Percentiles rank a stretch among this genome's conserved stretches.
Evolutionary conservation across 495 filamentous ascomycete genomes (phyloP).

Genomic region (Paragyromitra xinjiangensis): DNA sequence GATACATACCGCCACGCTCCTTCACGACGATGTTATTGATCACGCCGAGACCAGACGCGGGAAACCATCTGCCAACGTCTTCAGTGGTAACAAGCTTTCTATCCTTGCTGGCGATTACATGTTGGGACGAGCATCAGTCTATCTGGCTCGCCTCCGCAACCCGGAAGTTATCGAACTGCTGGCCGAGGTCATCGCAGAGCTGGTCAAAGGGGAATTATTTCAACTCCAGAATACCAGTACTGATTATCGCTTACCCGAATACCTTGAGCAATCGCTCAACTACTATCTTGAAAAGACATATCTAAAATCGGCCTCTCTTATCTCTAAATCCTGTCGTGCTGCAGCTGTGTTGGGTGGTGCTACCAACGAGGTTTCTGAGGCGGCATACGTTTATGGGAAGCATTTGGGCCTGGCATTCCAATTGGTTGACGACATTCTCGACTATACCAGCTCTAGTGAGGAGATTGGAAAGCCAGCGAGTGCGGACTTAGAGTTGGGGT

Average conservation of each 20-base stretch:
- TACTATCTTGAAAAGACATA: slow-evolving; percentile 99
- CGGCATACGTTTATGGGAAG: slow-evolving; percentile 88
- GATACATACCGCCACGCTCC: slow-evolving; percentile 93
- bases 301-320: slow-evolving; percentile 92
- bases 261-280: slow-evolving; percentile 82
- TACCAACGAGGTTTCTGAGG: slow-evolving; percentile 80
- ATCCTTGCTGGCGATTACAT: slow-evolving; percentile 96
- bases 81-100: slow-evolving; percentile 98
- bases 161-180: slow-evolving; percentile 94
- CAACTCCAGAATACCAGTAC: slow-evolving; percentile 94
- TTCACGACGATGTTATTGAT: slow-evolving; percentile 98
- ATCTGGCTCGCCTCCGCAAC: slow-evolving; percentile 85
- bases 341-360: slow-evolving; percentile 83
- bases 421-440: slow-evolving; percentile 97
- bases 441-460: slow-evolving; percentile 84
- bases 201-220: slow-evolving; percentile 99
- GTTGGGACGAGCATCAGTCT: slow-evolving; percentile 90
- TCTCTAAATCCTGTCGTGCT: slow-evolving; percentile 93
- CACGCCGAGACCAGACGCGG: slow-evolving; percentile 84
- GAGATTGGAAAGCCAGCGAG: slow-evolving; percentile 95
- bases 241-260: slow-evolving; percentile 82
- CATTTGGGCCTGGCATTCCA: slow-evolving; percentile 96
- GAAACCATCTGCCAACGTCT: slow-evolving; percentile 84
- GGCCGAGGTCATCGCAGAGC: slow-evolving; percentile 94
- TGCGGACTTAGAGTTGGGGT: slow-evolving; percentile 89